Percentiles rank a stretch among this genome's conserved stretches.
phyloP scores from a whole-genome alignment of 139 green algal genomes.

The Coccomyxa sp. region DNA sequence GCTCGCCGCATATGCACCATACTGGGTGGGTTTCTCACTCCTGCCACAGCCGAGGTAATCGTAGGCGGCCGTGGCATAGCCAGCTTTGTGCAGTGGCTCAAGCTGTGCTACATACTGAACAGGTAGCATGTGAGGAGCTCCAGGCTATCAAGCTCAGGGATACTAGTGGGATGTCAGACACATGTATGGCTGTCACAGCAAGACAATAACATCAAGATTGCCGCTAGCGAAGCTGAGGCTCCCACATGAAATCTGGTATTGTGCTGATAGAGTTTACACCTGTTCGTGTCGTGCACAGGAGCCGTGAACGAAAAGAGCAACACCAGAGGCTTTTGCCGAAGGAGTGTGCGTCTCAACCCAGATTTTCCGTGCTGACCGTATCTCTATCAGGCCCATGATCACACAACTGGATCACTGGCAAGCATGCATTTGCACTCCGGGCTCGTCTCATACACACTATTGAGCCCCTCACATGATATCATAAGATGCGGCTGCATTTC shows the following conservation, averaged over 20 bases:
- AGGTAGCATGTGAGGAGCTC: background rate
- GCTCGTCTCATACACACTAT: too few relatives aligned
- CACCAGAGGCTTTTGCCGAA: background rate
- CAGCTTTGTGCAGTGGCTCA: background rate
- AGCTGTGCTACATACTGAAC: background rate
- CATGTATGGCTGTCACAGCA: too few relatives aligned
- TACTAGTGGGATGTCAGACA: background rate
- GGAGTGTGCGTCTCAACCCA: background rate
- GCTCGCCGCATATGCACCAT: background rate
- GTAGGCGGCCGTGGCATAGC: background rate
- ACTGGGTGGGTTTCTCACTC: background rate
- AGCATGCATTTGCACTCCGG: too few relatives aligned
- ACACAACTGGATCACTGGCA: too few relatives aligned
- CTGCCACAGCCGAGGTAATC: background rate
- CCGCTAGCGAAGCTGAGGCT: too few relatives aligned
- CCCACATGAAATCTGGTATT: background rate
- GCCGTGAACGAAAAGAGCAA: background rate
- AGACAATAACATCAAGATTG: too few relatives aligned
- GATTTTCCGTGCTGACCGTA: background rate
- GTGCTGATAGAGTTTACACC: background rate
- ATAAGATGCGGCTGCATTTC: too few relatives aligned
- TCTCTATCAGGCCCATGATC: background rate
- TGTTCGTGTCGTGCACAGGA: background rate
- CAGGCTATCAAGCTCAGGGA: background rate
- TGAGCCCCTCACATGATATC: too few relatives aligned